phyloP scores from a whole-genome alignment of 805 yeast genomes.

The Candida vartiovaarae region DNA sequence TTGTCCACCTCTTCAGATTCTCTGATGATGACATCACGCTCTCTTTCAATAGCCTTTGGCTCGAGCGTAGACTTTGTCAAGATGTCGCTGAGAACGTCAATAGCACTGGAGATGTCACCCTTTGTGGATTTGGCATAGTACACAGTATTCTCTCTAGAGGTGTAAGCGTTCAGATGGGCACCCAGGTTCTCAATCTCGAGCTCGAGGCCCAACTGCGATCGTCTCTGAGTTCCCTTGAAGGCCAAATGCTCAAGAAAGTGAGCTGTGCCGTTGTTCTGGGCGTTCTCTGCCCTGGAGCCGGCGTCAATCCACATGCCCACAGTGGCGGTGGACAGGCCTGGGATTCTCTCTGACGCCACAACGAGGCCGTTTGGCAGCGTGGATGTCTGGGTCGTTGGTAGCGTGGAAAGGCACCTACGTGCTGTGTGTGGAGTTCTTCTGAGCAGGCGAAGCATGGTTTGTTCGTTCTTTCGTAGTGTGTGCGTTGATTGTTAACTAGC shows the following conservation, averaged over 20 bases:
- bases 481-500: too few relatives aligned
- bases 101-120: slow-evolving; percentile 75
- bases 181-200: slow-evolving; percentile 94
- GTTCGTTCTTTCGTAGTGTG: too few relatives aligned
- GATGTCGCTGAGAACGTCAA: slow-evolving; percentile 85
- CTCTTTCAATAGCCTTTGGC: slow-evolving; percentile 82
- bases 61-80: slow-evolving; percentile 81
- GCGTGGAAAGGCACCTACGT: slow-evolving; percentile 6
- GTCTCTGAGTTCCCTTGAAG: slow-evolving; percentile 82
- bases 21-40: slow-evolving; percentile 91
- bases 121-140: slow-evolving; percentile 87
- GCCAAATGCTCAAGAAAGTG: slow-evolving; percentile 96
- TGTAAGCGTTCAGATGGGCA: slow-evolving; percentile 96
- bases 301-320: slow-evolving; percentile 99
- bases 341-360: slow-evolving; percentile 84
- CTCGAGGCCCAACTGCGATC: slow-evolving; percentile 80
- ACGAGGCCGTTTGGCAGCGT: slow-evolving; percentile 86
- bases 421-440: neutral
- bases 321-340: slow-evolving; percentile 88
- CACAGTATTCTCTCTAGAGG: slow-evolving; percentile 95
- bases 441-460: slow-evolving; percentile 8
- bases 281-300: slow-evolving; percentile 92
- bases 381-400: slow-evolving; percentile 55
- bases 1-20: slow-evolving; percentile 98
- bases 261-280: slow-evolving; percentile 86